Percentiles rank a stretch among this genome's conserved stretches.
Conservation (phyloP, 2,329 filamentous ascomycete genomes). For the Cercospora berteroae region DNA sequence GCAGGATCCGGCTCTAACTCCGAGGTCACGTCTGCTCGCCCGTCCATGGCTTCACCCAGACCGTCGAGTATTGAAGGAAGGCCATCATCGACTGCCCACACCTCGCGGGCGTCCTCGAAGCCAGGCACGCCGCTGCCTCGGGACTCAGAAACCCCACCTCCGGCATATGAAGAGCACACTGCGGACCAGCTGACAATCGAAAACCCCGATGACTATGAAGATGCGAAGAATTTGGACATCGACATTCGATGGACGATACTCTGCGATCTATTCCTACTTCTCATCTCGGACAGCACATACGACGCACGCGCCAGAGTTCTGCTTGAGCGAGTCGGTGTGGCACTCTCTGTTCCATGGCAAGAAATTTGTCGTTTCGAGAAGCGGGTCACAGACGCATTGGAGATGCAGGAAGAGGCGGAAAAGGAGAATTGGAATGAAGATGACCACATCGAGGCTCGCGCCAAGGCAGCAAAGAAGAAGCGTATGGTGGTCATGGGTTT, state of each 20-base stretch:
- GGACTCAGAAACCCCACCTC: constrained; percentile 38
- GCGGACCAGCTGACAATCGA: constrained; percentile 76
- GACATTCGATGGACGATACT: constrained; percentile 96
- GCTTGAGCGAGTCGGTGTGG: constrained; percentile 76
- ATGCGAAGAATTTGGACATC: constrained; percentile 83
- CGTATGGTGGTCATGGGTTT: constrained; percentile 94
- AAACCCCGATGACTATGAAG: constrained; percentile 77
- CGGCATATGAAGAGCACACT: constrained; percentile 59
- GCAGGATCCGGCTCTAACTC: constrained; percentile 21
- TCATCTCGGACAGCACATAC: constrained; percentile 95
- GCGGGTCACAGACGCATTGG: constrained; percentile 89
- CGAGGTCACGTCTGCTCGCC: constrained; percentile 35
- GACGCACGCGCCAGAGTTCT: constrained; percentile 83
- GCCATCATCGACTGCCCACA: constrained; percentile 20
- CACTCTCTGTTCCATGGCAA: constrained; percentile 79
- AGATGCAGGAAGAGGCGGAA: constrained; percentile 93
- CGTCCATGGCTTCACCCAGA: constrained; percentile 30
- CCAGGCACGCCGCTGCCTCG: constrained; percentile 39
- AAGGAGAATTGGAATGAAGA: constrained; percentile 98
- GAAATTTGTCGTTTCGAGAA: constrained; percentile 98
- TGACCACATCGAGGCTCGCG: constrained; percentile 82
- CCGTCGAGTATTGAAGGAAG: constrained; percentile 24
- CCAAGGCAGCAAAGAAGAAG: constrained; percentile 76
- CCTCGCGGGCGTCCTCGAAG: constrained; percentile 18
- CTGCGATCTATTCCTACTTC: constrained; percentile 88